Percentiles rank a stretch among this genome's conserved stretches.
Evolutionary conservation across 2,329 filamentous ascomycete species (phyloP).

Genomic region (Fusarium guadeloupense): DNA sequence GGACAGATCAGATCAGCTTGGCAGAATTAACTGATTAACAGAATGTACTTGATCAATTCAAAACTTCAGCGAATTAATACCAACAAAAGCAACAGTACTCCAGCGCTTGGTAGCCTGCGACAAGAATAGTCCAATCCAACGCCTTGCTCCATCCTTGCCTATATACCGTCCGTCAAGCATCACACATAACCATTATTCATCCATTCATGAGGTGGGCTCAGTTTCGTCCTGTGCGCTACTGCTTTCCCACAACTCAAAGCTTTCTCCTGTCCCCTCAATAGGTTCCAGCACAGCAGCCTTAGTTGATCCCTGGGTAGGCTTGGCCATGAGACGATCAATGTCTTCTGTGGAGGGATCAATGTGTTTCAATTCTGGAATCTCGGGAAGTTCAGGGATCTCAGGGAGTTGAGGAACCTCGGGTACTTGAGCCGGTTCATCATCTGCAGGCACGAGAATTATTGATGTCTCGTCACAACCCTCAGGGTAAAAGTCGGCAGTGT

Average conservation of each 20-base stretch:
- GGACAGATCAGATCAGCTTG: not conserved
- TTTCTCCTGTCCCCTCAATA: constrained; percentile 67
- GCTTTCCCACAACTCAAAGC: constrained; percentile 77
- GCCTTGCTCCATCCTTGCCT: constrained; percentile 20
- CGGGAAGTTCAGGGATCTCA: constrained; percentile 13
- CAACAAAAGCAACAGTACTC: constrained; percentile 39
- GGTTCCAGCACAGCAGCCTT: constrained; percentile 61
- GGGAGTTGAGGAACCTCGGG: too few species aligned
- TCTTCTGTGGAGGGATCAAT: constrained; percentile 39
- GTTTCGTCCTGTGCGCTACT: constrained; percentile 69
- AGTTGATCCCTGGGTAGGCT: constrained; percentile 49
- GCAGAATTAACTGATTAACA: too few species aligned
- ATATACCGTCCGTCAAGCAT: constrained; percentile 12
- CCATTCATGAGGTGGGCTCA: constrained; percentile 46
- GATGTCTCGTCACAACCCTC: constrained; percentile 71
- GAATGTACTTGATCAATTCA: not conserved
- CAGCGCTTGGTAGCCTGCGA: constrained; percentile 45
- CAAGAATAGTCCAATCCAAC: constrained; percentile 21
- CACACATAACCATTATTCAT: constrained; percentile 6
- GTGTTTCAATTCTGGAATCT: constrained; percentile 27
- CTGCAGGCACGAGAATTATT: constrained; percentile 69
- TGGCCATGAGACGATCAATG: constrained; percentile 51
- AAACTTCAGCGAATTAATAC: constrained; percentile 10
- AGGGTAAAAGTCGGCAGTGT: constrained; percentile 73
- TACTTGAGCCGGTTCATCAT: constrained; percentile 59